Conservation (phyloP, 192 early-diverging fungal species). For the Linnemannia schmuckeri region DNA sequence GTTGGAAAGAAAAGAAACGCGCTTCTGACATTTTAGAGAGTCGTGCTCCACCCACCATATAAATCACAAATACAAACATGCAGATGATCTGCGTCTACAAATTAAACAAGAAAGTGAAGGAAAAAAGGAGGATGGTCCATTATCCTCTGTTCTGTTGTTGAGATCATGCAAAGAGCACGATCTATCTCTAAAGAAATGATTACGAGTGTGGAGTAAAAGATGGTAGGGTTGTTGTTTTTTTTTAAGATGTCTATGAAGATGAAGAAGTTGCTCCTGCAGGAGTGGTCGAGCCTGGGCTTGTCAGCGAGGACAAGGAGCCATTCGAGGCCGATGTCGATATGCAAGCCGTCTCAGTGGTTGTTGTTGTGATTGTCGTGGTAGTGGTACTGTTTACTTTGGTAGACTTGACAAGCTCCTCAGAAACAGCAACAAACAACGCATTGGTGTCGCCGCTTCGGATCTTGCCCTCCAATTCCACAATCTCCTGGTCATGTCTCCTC, state of each 20-base stretch:
- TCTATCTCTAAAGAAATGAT: neutral
- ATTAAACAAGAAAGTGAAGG: neutral
- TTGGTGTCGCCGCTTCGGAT: slow-evolving; percentile 46
- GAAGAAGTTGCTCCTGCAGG: neutral
- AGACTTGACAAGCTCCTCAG: slow-evolving; percentile 35
- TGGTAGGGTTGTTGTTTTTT: neutral
- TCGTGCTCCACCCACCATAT: neutral
- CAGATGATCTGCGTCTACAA: neutral
- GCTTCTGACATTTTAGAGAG: slow-evolving; percentile 33
- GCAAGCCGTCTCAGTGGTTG: neutral
- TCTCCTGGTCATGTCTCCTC: slow-evolving; percentile 62
- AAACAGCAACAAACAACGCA: slow-evolving; percentile 31
- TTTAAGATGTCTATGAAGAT: neutral
- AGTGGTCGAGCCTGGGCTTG: neutral
- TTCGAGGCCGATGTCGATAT: neutral
- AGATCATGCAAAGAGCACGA: neutral
- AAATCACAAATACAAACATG: neutral
- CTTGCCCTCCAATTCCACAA: slow-evolving; percentile 52
- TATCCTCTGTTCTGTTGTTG: neutral
- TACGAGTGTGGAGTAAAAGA: neutral
- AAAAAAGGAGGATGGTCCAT: neutral
- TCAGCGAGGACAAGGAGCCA: neutral
- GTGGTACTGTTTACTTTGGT: slow-evolving; percentile 1
- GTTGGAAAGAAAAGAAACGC: slow-evolving; percentile 41
- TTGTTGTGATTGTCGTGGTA: neutral